These are phyloP conservation scores for Solanum acaule DNA, from an alignment of 257 asterid genomes.

Conservation along the genomic window DNA sequence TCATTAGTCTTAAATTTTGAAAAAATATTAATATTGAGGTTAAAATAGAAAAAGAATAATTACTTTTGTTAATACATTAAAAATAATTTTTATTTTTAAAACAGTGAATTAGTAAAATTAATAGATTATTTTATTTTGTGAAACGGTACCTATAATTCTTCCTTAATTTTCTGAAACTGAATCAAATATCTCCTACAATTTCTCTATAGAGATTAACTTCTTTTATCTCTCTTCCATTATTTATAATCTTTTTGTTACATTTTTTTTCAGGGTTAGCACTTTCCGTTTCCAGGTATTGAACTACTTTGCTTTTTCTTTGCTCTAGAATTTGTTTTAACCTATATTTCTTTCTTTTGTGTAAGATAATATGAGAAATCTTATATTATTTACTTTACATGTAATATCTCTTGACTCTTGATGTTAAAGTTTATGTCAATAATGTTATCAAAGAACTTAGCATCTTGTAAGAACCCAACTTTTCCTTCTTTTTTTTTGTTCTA, in stretches of 20 bases:
- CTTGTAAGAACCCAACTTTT: too few relatives aligned
- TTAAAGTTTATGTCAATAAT: too few relatives aligned
- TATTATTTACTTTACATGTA: too few relatives aligned
- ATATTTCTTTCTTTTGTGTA: not conserved
- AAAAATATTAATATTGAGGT: too few relatives aligned
- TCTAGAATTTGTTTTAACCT: not conserved
- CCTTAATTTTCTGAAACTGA: not conserved
- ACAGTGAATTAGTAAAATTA: not conserved
- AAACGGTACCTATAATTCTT: not conserved
- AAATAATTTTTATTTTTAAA: too few relatives aligned
- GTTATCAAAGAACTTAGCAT: too few relatives aligned
- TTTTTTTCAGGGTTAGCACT: not conserved
- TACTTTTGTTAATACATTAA: too few relatives aligned
- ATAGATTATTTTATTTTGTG: not conserved
- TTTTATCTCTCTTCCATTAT: not conserved
- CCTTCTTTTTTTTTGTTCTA: too few relatives aligned
- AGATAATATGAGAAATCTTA: too few relatives aligned
- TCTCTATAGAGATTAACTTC: not conserved
- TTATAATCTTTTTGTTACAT: not conserved
- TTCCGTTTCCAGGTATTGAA: not conserved
- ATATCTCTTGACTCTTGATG: not conserved
- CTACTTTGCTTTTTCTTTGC: not conserved
- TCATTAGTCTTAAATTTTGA: too few relatives aligned
- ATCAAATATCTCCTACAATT: not conserved
- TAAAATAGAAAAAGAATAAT: too few relatives aligned